These are phyloP conservation scores for Pyrenochaeta sp. DNA, from an alignment of 2,329 filamentous ascomycete species.

Conservation along the genomic window DNA sequence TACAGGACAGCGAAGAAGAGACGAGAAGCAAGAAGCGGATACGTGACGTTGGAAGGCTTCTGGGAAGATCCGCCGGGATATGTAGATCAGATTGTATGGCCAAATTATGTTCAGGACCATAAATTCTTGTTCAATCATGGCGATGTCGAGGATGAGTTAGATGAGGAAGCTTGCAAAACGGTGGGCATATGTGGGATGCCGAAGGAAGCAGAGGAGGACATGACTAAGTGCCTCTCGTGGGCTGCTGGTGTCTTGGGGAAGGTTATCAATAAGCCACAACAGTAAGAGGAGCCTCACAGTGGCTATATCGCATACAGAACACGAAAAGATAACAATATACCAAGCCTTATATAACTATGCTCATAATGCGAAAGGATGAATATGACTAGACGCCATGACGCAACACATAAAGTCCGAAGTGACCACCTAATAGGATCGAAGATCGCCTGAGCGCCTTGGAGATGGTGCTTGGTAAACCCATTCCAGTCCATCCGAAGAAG, in stretches of 20 bases:
- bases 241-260: constrained; percentile 33
- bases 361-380: neutral
- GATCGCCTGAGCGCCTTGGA: constrained; percentile 23
- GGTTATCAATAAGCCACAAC: constrained; percentile 25
- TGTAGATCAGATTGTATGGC: constrained; percentile 95
- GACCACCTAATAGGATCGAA: neutral
- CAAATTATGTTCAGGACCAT: constrained; percentile 86
- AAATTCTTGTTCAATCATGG: constrained; percentile 78
- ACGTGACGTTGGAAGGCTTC: constrained; percentile 84
- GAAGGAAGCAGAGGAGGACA: constrained; percentile 44
- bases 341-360: constrained; percentile 12
- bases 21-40: constrained; percentile 74
- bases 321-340: neutral
- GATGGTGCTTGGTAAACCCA: constrained; percentile 8
- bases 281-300: neutral
- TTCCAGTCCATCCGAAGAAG: constrained; percentile 17
- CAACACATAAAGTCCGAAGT: neutral
- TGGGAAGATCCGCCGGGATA: constrained; percentile 96
- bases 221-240: constrained; percentile 44
- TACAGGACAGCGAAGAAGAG: constrained; percentile 70
- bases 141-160: constrained; percentile 68
- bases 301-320: neutral
- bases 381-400: neutral
- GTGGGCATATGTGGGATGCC: constrained; percentile 50
- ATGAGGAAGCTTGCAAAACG: constrained; percentile 49